phyloP scores from a whole-genome alignment of 148 eudicot genomes.

The Rhododendron mucronatum region DNA sequence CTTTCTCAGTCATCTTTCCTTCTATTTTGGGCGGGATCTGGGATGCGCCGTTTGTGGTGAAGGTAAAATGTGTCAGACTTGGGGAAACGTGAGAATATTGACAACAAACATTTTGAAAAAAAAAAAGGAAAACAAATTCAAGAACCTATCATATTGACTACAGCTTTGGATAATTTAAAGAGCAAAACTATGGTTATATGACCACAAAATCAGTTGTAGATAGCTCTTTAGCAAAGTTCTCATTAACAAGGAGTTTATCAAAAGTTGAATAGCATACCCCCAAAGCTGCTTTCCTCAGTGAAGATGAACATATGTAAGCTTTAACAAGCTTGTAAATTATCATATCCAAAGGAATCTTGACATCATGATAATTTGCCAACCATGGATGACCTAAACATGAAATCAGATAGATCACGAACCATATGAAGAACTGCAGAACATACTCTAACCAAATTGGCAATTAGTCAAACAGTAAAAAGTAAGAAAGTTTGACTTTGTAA shows the following conservation, averaged over 20 bases:
- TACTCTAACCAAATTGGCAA: background rate
- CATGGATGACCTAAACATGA: constrained; percentile 87
- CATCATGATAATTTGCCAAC: constrained; percentile 61
- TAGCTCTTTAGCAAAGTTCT: background rate
- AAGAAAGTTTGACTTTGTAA: background rate
- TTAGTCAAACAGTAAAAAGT: background rate
- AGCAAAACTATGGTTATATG: background rate
- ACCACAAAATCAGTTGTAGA: background rate
- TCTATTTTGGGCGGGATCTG: background rate
- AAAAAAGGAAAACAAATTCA: background rate
- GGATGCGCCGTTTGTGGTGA: background rate
- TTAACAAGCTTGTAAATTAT: constrained; percentile 75
- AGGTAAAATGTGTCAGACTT: background rate
- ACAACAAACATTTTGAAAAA: background rate
- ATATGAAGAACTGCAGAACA: constrained; percentile 13
- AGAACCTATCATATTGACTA: background rate
- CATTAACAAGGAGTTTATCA: background rate
- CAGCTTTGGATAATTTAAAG: background rate
- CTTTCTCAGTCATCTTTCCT: background rate
- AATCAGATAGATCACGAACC: background rate
- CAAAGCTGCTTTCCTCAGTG: constrained; percentile 86
- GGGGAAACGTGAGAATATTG: background rate
- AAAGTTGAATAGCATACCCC: constrained; percentile 49
- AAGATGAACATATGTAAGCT: constrained; percentile 76
- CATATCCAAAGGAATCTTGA: constrained; percentile 84